Base-by-base conservation (phyloP, 1,284 basidiomycete genomes). In the Cutaneotrichosporon mucoides region DNA sequence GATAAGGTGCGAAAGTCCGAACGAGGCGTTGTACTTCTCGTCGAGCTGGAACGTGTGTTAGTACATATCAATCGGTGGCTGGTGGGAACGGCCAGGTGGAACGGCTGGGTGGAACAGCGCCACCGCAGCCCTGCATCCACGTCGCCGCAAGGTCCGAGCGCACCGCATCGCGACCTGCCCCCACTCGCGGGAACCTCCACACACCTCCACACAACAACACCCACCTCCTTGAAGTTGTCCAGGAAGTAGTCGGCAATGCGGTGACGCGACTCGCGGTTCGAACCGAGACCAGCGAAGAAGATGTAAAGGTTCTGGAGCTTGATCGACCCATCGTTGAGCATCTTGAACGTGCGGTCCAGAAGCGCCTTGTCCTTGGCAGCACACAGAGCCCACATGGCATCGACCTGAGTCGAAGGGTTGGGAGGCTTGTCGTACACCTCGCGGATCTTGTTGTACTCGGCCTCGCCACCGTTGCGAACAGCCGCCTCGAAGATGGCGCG, bases 381-480 rank as follows among this genome's bases (percentile, higher is more conserved):
- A 49, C 72, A 72, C 6, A 79, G 68, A 4, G 73, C 69, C 62
- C 73, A 73, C 88, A 92, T 85, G 44, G 88, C 86, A 59, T 86
- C 81, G 61, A 85, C 82, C 67, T 84, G 83, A 48, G 85, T 82
- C 1, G 85, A 83, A 0, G 92, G 88, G 40, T 88, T 90, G 69
- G 83, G 83, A 3, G 88, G 85, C 60, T 88, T 86, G 70, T 85
- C 82, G 73, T 87, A 87, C 43, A 93, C 83, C 55, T 81, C 79
- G 65, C 88, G 82, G 50, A 89, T 81, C 53, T 86, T 85, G 56
- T 90, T 84, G 75, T 88, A 96, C 75, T 95, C 92, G 51, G 81
- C 80, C 51, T 81, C 81, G 13, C 90, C 91, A 54, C 92, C 92
- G 70, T 87, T 80, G 70, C 83, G 83, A 57, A 89, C 86, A 50